These are phyloP conservation scores for Biscutella laevigata DNA, from an alignment of 441 rosid species.

Conservation along the genomic window DNA sequence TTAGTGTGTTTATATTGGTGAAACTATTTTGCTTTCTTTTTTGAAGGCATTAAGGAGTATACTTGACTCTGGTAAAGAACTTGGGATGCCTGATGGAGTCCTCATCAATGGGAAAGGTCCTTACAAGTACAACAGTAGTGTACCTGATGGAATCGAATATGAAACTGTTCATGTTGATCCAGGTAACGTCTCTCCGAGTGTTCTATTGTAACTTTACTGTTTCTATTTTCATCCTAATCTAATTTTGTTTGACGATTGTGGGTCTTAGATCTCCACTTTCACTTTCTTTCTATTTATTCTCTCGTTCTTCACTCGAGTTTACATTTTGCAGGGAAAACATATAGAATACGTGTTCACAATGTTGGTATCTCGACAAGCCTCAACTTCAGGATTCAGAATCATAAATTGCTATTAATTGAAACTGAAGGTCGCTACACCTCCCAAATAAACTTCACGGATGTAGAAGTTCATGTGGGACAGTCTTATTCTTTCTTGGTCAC, in stretches of 20 bases:
- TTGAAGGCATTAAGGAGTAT: conserved; percentile 53
- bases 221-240: neutral
- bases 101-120: conserved; percentile 94
- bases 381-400: conserved; percentile 90
- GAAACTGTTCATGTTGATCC: conserved; percentile 67
- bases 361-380: conserved; percentile 81
- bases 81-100: conserved; percentile 92
- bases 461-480: conserved; percentile 88
- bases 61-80: conserved; percentile 79
- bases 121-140: conserved; percentile 56
- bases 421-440: conserved; percentile 69
- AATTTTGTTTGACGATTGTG: neutral
- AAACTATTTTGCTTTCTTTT: conserved; percentile 4
- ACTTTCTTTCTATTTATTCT: neutral
- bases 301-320: neutral
- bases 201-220: neutral
- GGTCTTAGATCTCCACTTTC: neutral
- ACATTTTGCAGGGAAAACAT: conserved; percentile 65
- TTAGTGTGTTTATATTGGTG: neutral
- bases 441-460: conserved; percentile 60
- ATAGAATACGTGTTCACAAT: conserved; percentile 72
- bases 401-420: conserved; percentile 71
- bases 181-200: conserved; percentile 31
- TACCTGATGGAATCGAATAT: conserved; percentile 67
- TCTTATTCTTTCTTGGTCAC: conserved; percentile 87